These are phyloP conservation scores for Neodidymelliopsis sp. DNA, from an alignment of 2,329 filamentous ascomycete species.

Conservation along the genomic window DNA sequence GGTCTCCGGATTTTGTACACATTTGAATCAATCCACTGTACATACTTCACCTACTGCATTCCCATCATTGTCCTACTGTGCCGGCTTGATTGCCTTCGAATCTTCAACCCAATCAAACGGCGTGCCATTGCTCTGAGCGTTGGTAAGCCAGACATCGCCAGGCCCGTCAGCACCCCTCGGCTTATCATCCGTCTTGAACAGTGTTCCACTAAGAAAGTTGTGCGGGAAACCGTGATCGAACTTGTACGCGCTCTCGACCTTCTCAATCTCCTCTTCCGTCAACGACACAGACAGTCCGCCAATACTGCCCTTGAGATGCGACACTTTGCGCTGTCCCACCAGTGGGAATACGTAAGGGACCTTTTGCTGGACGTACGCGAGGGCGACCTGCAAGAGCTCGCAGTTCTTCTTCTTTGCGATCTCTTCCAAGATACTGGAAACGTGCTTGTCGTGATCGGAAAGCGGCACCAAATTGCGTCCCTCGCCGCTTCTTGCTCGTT, in stretches of 20 bases:
- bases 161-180: neutral
- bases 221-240: conserved; percentile 74
- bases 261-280: conserved; percentile 67
- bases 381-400: conserved; percentile 66
- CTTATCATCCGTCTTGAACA: neutral
- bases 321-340: conserved; percentile 72
- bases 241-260: conserved; percentile 67
- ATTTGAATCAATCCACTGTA: neutral
- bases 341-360: conserved; percentile 77
- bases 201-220: conserved; percentile 22
- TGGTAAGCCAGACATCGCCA: neutral
- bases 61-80: neutral
- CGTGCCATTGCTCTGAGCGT: neutral
- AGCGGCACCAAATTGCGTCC: conserved; percentile 48
- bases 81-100: neutral
- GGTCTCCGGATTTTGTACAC: neutral
- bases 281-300: conserved; percentile 69
- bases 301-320: conserved; percentile 75
- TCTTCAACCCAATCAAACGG: neutral
- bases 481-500: conserved; percentile 56
- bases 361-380: conserved; percentile 79
- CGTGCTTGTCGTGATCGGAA: conserved; percentile 58
- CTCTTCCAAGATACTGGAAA: conserved; percentile 66
- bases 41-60: neutral
- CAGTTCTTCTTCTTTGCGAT: conserved; percentile 65